These are phyloP conservation scores for Arthrinium puccinioides DNA, from an alignment of 2,329 filamentous ascomycete species.

Conservation along the genomic window DNA sequence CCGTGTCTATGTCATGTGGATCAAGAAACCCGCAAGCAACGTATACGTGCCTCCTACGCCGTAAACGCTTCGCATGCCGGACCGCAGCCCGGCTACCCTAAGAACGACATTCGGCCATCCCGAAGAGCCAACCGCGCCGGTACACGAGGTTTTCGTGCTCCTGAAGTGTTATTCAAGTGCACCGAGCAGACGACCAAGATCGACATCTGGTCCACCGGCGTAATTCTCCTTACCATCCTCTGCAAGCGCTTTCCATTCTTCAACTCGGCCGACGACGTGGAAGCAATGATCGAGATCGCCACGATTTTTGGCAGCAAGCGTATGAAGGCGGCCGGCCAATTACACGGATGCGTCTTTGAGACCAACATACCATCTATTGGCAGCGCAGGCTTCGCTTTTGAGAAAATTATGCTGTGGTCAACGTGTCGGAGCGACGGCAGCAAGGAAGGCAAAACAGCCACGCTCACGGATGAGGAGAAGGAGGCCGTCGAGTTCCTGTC, in stretches of 20 bases:
- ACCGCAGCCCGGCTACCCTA: constrained; percentile 67
- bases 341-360: constrained; percentile 90
- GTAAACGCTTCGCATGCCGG: constrained; percentile 43
- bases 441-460: constrained; percentile 39
- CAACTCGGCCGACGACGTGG: constrained; percentile 96
- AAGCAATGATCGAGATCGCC: constrained; percentile 94
- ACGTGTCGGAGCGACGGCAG: constrained; percentile 65
- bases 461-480: constrained; percentile 59
- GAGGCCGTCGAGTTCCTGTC: constrained; percentile 66
- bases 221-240: constrained; percentile 93
- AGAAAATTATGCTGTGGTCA: constrained; percentile 94
- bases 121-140: constrained; percentile 90
- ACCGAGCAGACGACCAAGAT: constrained; percentile 90
- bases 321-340: constrained; percentile 74
- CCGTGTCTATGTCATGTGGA: constrained; percentile 75
- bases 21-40: constrained; percentile 52
- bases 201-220: constrained; percentile 93
- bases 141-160: constrained; percentile 90
- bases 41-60: constrained; percentile 46
- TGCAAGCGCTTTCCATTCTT: constrained; percentile 95
- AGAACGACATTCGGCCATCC: constrained; percentile 80
- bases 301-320: constrained; percentile 83
- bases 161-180: constrained; percentile 95
- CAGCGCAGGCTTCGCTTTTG: constrained; percentile 74
- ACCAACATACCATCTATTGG: constrained; percentile 88